A percentile compares a stretch with the other conserved stretches of the same genome.
These are phyloP conservation scores for Phyllosticta ampelicida DNA, from an alignment of 2,329 filamentous ascomycete genomes.

Conservation along the genomic window DNA sequence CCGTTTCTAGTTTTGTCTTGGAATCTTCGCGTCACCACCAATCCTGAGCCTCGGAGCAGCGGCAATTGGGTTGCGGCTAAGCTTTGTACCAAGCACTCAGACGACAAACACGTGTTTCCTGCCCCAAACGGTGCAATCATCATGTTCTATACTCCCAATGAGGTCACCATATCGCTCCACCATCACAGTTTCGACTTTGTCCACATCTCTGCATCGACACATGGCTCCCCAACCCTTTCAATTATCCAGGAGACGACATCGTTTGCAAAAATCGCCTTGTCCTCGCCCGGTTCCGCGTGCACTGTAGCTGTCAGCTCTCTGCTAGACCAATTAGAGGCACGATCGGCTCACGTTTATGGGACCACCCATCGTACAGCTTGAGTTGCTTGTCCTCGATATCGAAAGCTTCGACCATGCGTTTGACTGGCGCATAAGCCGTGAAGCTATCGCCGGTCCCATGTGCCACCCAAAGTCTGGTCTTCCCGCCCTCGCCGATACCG, in stretches of 20 bases:
- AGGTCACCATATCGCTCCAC: neutral
- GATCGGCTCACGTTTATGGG: constrained; percentile 51
- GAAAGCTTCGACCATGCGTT: constrained; percentile 50
- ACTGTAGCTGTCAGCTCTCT: constrained; percentile 16
- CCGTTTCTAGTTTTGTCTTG: neutral
- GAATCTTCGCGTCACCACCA: neutral
- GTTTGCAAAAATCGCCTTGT: constrained; percentile 24
- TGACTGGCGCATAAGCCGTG: constrained; percentile 54
- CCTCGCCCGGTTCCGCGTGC: constrained; percentile 26
- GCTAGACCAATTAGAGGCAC: neutral
- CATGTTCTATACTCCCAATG: neutral
- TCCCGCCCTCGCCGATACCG: constrained; percentile 38
- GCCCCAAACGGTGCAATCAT: neutral
- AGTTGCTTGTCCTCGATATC: constrained; percentile 57
- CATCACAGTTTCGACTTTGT: constrained; percentile 25
- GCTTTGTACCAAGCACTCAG: neutral
- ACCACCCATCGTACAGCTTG: constrained; percentile 64
- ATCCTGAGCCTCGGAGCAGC: neutral
- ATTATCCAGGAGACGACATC: constrained; percentile 28
- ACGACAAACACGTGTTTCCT: neutral
- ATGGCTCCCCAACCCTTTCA: constrained; percentile 21
- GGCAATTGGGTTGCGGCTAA: neutral
- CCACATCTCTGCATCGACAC: constrained; percentile 16
- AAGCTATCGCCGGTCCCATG: constrained; percentile 69
- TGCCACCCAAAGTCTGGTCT: constrained; percentile 57